Evolutionary conservation across 371 early-diverging fungal genomes (phyloP).

Genomic region (Scutellospora calospora): DNA sequence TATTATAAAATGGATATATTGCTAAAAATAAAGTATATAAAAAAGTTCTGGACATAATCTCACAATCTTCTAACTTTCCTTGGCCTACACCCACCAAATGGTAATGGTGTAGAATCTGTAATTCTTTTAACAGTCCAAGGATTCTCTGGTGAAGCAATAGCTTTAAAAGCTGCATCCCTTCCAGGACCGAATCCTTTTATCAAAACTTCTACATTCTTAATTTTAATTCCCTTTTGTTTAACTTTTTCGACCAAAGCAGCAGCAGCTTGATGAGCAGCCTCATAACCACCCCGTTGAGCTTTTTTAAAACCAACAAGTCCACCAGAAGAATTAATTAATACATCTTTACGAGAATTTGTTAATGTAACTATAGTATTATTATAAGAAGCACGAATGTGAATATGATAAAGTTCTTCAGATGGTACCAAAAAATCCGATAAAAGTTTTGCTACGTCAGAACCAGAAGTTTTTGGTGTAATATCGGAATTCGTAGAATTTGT

Average conservation of each 20-base stretch:
- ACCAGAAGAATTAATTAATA: slow-evolving; percentile 77
- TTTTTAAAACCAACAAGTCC: slow-evolving; percentile 91
- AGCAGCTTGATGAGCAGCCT: slow-evolving; percentile 95
- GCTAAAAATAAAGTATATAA: not conserved
- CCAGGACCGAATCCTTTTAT: slow-evolving; percentile 94
- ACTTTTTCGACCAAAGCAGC: slow-evolving; percentile 73
- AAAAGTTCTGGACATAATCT: not conserved
- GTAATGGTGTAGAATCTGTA: slow-evolving; percentile 90
- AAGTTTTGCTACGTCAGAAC: slow-evolving; percentile 27
- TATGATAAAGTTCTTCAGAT: slow-evolving; percentile 48
- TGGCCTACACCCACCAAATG: slow-evolving; percentile 95
- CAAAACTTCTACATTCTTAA: slow-evolving; percentile 76
- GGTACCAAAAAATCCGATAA: slow-evolving; percentile 28
- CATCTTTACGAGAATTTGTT: slow-evolving; percentile 75
- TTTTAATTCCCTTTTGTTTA: slow-evolving; percentile 68
- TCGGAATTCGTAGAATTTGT: too few species aligned
- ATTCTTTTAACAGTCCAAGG: slow-evolving; percentile 82
- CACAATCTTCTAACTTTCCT: slow-evolving; percentile 90
- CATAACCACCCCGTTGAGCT: slow-evolving; percentile 88
- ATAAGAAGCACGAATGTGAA: slow-evolving; percentile 82
- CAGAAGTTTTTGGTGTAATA: not conserved
- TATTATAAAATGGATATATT: not conserved
- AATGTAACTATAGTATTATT: slow-evolving; percentile 95
- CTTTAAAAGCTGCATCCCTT: slow-evolving; percentile 91
- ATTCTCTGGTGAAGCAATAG: slow-evolving; percentile 68